A percentile compares a stretch with the other conserved stretches of the same genome.
Evolutionary conservation across 352 stramenopile genomes (phyloP).

Genomic region (Pythium plurisporium): DNA sequence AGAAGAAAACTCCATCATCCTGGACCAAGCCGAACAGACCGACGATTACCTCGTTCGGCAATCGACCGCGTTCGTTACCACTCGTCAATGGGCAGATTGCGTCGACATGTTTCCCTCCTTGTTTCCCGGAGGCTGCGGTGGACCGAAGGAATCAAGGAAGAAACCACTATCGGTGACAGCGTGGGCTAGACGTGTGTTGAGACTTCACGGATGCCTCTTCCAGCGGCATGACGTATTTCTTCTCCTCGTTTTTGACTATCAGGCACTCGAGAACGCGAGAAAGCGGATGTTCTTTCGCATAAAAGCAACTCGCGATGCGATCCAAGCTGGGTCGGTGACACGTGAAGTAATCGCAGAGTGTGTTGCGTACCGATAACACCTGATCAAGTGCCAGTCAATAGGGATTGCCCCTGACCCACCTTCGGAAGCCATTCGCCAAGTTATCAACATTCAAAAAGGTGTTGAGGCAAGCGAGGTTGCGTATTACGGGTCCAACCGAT

Average conservation of each 20-base stretch:
- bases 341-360: slow-evolving; percentile 6
- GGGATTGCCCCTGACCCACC: neutral
- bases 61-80: slow-evolving; percentile 7
- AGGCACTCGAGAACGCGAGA: slow-evolving; percentile 10
- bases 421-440: neutral
- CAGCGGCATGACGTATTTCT: slow-evolving; percentile 26
- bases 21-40: neutral
- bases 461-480: slow-evolving; percentile 10
- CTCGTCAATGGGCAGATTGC: slow-evolving; percentile 1
- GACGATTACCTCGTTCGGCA: slow-evolving; percentile 11
- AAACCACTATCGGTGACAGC: slow-evolving; percentile 9
- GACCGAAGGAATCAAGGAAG: slow-evolving; percentile 12
- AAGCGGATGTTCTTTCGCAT: slow-evolving; percentile 20
- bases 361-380: slow-evolving; percentile 16
- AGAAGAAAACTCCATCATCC: neutral
- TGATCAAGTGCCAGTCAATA: neutral
- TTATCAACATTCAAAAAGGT: slow-evolving; percentile 23
- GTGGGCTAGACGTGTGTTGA: slow-evolving; percentile 16
- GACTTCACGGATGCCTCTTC: slow-evolving; percentile 19
- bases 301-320: slow-evolving; percentile 10
- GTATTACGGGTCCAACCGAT: slow-evolving; percentile 22
- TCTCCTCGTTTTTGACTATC: slow-evolving; percentile 22
- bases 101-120: slow-evolving; percentile 23
- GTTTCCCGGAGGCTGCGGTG: slow-evolving; percentile 22
- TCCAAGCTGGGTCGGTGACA: slow-evolving; percentile 2